phyloP scores from a whole-genome alignment of 192 early-diverging fungal species.

The Backusella circina region DNA sequence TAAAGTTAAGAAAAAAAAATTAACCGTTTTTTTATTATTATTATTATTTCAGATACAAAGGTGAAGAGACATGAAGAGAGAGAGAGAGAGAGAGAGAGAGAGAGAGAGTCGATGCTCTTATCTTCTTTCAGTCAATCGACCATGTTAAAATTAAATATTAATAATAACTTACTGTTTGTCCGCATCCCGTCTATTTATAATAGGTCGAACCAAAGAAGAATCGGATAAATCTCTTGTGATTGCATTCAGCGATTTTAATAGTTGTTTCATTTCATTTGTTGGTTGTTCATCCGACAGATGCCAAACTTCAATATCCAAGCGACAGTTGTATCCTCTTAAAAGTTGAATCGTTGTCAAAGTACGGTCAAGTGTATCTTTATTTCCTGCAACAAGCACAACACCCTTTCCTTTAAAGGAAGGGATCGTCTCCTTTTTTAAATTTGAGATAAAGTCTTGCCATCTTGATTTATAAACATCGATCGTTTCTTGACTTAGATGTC shows the following conservation, averaged over 20 bases:
- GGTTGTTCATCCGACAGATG: conserved; percentile 28
- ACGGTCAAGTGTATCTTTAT: conserved; percentile 26
- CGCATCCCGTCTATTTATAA: conserved; percentile 9
- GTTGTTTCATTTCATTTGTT: neutral
- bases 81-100: neutral
- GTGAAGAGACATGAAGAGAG: neutral
- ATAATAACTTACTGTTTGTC: conserved; percentile 29
- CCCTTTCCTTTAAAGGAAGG: conserved; percentile 18
- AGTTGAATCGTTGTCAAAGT: conserved; percentile 16
- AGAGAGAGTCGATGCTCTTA: too few species aligned
- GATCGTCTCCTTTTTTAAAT: neutral
- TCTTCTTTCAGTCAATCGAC: too few species aligned
- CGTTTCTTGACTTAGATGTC: neutral
- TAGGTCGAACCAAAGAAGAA: conserved; percentile 16
- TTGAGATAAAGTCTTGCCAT: conserved; percentile 21
- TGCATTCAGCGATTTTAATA: conserved; percentile 3
- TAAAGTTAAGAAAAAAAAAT: neutral
- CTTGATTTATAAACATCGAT: conserved; percentile 7
- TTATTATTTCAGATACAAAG: neutral
- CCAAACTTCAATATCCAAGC: conserved; percentile 30
- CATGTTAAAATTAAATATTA: neutral
- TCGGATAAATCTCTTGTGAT: conserved; percentile 19
- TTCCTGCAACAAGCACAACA: conserved; percentile 32
- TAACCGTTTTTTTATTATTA: neutral
- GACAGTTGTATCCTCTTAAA: conserved; percentile 15